Conservation (phyloP, 179 eudicot species). For the Actinidia chinensis region DNA sequence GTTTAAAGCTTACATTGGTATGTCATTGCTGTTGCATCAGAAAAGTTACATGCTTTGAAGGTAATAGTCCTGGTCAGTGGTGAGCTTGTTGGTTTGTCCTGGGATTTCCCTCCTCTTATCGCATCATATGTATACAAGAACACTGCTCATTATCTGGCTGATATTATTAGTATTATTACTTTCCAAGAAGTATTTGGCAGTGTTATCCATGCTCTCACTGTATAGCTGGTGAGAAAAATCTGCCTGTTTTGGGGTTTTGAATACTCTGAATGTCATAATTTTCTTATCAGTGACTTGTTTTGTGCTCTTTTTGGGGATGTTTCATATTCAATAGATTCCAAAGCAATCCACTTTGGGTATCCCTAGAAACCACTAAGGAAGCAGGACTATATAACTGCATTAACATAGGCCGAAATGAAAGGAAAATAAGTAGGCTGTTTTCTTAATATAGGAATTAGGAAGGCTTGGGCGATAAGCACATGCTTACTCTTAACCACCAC, state of each 20-base stretch:
- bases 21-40: not conserved
- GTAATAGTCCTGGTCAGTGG: not conserved
- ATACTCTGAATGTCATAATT: not conserved
- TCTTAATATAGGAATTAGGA: not conserved
- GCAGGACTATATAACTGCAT: not conserved
- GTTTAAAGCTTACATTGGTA: not conserved
- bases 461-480: not conserved
- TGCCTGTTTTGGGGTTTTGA: not conserved
- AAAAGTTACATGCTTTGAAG: not conserved
- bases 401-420: not conserved
- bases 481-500: not conserved
- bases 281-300: not conserved
- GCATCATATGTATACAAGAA: too few species aligned
- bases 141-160: not conserved
- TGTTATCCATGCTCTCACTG: not conserved
- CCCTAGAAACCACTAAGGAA: not conserved
- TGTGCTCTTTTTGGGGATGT: not conserved
- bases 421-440: too few species aligned
- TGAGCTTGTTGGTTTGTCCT: not conserved
- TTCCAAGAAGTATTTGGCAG: not conserved
- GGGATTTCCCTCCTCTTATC: not conserved
- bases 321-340: not conserved
- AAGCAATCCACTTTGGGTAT: not conserved
- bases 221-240: not conserved
- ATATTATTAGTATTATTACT: not conserved